phyloP scores from a whole-genome alignment of 164 flowering plant genomes.

The Nymphaea colorata region DNA sequence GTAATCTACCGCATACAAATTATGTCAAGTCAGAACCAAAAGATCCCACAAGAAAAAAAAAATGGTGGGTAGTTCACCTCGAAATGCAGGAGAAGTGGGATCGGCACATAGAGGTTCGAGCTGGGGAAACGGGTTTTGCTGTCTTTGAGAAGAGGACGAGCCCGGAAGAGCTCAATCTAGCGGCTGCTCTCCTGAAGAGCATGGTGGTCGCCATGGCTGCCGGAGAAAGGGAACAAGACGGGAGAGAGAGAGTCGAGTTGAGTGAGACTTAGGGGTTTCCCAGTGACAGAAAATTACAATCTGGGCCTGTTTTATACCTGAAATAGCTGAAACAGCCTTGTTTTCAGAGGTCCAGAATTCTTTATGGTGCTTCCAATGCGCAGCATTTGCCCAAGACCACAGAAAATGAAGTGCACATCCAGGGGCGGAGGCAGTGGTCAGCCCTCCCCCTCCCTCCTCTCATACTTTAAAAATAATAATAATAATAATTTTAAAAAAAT shows the following conservation, averaged over 20 bases:
- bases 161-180: neutral
- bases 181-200: neutral
- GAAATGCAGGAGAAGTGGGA: neutral
- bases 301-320: no score
- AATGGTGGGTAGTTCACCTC: neutral
- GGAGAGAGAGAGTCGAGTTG: neutral
- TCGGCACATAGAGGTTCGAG: neutral
- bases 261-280: neutral
- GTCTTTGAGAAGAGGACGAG: neutral
- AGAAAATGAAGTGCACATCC: no score
- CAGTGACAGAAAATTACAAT: neutral
- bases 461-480: no score
- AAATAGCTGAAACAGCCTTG: no score
- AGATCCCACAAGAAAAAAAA: neutral
- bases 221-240: neutral
- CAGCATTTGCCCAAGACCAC: no score
- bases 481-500: no score
- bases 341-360: no score
- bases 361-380: no score
- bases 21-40: neutral
- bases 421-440: no score
- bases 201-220: neutral
- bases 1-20: slow-evolving; percentile 25
- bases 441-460: no score
- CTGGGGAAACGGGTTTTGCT: neutral